A percentile compares a stretch with the other conserved stretches of the same genome.
These are phyloP conservation scores for Verticillium tricorpus DNA, from an alignment of 2,329 filamentous ascomycete genomes.

Conservation along the genomic window DNA sequence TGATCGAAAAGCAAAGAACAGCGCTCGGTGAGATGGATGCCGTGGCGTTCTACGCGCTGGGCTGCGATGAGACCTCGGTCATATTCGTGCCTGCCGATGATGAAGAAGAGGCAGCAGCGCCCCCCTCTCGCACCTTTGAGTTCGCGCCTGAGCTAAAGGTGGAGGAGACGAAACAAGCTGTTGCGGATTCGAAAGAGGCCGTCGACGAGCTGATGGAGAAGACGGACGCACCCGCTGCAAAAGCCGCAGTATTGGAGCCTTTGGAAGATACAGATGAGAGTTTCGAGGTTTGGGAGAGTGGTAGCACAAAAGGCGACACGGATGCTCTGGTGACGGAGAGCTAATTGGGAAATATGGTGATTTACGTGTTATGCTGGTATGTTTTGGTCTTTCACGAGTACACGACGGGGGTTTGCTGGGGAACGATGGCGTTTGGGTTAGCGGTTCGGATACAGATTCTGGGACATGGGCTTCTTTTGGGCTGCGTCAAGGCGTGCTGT, in stretches of 20 bases:
- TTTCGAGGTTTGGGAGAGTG: conserved; percentile 69
- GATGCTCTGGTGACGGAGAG: not conserved
- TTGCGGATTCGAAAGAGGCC: conserved; percentile 15
- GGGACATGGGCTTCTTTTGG: not conserved
- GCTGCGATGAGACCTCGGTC: conserved; percentile 58
- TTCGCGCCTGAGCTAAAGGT: conserved; percentile 21
- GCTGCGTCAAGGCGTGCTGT: not conserved
- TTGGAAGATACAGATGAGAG: conserved; percentile 55
- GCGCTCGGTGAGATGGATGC: conserved; percentile 65
- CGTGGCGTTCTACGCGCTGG: conserved; percentile 63
- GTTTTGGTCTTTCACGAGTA: not conserved
- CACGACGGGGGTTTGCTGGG: not conserved
- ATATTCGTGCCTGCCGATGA: conserved; percentile 60
- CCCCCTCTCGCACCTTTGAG: conserved; percentile 16
- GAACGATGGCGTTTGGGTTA: not conserved
- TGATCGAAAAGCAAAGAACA: conserved; percentile 59
- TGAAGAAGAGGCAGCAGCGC: conserved; percentile 27
- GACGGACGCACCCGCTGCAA: conserved; percentile 29
- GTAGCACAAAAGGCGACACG: conserved; percentile 55
- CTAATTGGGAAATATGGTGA: not conserved
- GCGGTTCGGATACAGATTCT: not conserved
- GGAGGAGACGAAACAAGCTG: conserved; percentile 7
- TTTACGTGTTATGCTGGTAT: not conserved
- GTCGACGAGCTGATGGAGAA: conserved; percentile 33
- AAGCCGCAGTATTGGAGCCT: conserved; percentile 45